These are phyloP conservation scores for Colletotrichum sp. DNA, from an alignment of 2,329 filamentous ascomycete species.

Conservation along the genomic window DNA sequence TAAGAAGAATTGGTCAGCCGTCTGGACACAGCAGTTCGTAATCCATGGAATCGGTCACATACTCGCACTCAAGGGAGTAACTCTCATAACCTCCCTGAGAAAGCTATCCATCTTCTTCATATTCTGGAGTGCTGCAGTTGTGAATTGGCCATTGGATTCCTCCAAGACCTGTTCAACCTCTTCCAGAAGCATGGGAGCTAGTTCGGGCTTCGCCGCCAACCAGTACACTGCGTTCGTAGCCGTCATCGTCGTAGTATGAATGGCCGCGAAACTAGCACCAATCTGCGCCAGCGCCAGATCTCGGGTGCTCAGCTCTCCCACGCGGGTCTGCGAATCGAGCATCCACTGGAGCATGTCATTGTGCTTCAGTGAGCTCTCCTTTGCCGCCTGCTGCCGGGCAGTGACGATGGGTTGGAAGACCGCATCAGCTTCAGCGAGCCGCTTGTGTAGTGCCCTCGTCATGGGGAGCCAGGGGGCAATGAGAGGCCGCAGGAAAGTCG, in stretches of 20 bases:
- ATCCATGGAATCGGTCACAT: not conserved
- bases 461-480: not conserved
- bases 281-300: slow-evolving; percentile 47
- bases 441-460: not conserved
- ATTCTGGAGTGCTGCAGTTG: slow-evolving; percentile 37
- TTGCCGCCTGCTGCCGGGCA: not conserved
- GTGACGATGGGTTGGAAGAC: not conserved
- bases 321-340: slow-evolving; percentile 40
- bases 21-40: not conserved
- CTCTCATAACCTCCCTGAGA: slow-evolving; percentile 37
- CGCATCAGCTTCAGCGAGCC: not conserved
- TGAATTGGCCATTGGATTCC: slow-evolving; percentile 34
- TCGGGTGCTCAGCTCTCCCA: slow-evolving; percentile 31
- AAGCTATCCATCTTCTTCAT: slow-evolving; percentile 45
- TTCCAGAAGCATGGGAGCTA: slow-evolving; percentile 53
- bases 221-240: slow-evolving; percentile 49
- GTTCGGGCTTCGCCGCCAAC: slow-evolving; percentile 53
- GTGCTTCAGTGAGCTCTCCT: not conserved
- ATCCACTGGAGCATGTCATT: slow-evolving; percentile 49
- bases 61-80: slow-evolving; percentile 43
- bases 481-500: not conserved
- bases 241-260: slow-evolving; percentile 54
- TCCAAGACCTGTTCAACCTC: slow-evolving; percentile 48
- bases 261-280: slow-evolving; percentile 50
- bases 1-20: rapidly evolving